phyloP scores from a whole-genome alignment of 169 alveolate genomes.

The Eimeria maxima region DNA sequence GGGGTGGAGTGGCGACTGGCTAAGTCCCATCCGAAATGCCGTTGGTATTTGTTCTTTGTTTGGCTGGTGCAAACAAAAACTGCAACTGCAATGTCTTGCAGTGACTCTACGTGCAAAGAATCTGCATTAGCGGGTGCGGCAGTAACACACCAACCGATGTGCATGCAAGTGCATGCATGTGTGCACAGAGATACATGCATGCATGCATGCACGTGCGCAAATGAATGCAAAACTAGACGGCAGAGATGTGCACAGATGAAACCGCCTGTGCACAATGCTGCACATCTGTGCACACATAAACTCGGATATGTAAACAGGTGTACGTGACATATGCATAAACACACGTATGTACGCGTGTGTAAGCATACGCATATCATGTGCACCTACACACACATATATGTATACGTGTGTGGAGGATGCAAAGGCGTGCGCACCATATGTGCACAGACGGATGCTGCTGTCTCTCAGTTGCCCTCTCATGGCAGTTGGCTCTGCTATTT shows the following conservation, averaged over 20 bases:
- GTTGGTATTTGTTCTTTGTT: neutral
- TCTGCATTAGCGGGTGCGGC: slow-evolving; percentile 18
- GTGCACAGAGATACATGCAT: neutral
- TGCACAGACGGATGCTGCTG: neutral
- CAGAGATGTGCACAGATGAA: too few relatives aligned
- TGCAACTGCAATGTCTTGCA: neutral
- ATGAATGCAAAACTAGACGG: too few relatives aligned
- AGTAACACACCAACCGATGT: neutral
- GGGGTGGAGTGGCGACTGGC: neutral
- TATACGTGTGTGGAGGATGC: neutral
- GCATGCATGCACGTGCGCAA: too few relatives aligned
- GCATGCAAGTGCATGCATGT: neutral
- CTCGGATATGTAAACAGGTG: neutral
- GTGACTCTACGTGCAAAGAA: neutral
- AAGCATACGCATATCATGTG: neutral
- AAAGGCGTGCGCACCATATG: neutral
- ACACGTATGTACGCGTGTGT: too few relatives aligned
- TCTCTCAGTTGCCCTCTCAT: neutral
- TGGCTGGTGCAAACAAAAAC: neutral
- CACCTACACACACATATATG: neutral
- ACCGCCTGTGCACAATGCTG: too few relatives aligned
- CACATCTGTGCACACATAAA: neutral
- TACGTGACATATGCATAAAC: too few relatives aligned
- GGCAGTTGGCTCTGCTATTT: neutral
- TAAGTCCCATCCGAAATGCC: neutral